Conservation (phyloP, 2,329 filamentous ascomycete species). For the Colletotrichum musae region DNA sequence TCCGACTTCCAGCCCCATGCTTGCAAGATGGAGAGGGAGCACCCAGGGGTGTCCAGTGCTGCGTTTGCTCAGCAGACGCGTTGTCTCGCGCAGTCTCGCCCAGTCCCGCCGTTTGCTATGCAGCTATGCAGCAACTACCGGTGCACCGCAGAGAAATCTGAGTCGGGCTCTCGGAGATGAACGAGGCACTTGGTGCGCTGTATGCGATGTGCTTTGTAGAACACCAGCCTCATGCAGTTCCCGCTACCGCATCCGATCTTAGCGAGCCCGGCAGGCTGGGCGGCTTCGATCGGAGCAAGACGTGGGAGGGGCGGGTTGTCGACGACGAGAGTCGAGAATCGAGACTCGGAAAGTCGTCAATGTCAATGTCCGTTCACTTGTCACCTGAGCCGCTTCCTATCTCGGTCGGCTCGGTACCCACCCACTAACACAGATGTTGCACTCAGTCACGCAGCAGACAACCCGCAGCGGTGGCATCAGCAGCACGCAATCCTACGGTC, state of each 20-base stretch:
- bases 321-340: not conserved
- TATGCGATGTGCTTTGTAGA: constrained; percentile 21
- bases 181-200: constrained; percentile 27
- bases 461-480: constrained; percentile 12
- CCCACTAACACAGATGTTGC: not conserved
- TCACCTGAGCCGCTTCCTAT: constrained; percentile 31
- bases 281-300: constrained; percentile 24
- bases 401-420: constrained; percentile 24
- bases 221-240: constrained; percentile 37
- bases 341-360: constrained; percentile 5
- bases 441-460: constrained; percentile 29
- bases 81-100: constrained; percentile 17
- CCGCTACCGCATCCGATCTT: constrained; percentile 28
- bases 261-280: constrained; percentile 27
- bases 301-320: constrained; percentile 27
- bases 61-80: constrained; percentile 9
- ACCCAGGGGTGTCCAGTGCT: constrained; percentile 27
- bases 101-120: constrained; percentile 14
- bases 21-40: not conserved
- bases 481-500: constrained; percentile 27
- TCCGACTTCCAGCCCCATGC: constrained; percentile 23
- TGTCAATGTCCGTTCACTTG: constrained; percentile 26
- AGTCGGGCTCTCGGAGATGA: not conserved
- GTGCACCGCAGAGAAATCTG: constrained; percentile 8
- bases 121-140: constrained; percentile 19